Evolutionary conservation across 495 filamentous ascomycete species (phyloP).

Genomic region (Penicillium daleae): DNA sequence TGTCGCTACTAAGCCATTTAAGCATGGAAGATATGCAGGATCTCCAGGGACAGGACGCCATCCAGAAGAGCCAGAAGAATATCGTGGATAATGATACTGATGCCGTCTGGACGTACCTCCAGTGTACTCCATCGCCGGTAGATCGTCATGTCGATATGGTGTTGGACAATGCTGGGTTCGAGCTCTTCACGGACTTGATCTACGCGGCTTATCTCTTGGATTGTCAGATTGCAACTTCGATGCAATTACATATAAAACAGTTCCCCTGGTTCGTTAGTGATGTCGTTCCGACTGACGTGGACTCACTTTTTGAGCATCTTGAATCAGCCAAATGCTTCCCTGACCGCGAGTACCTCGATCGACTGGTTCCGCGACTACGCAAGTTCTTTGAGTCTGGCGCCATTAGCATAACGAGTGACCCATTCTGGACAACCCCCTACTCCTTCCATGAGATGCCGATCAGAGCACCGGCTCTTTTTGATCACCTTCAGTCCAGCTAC

Average conservation of each 20-base stretch:
- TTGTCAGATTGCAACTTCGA: conserved; percentile 11
- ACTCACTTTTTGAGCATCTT: conserved; percentile 67
- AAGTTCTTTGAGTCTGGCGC: conserved; percentile 68
- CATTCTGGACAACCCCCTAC: conserved; percentile 76
- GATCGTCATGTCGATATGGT: conserved; percentile 73
- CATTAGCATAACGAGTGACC: conserved; percentile 67
- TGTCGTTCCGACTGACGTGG: conserved; percentile 75
- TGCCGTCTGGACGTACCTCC: conserved; percentile 60
- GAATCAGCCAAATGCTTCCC: conserved; percentile 67
- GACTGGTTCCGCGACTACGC: conserved; percentile 71
- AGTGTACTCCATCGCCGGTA: conserved; percentile 43
- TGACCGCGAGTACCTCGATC: conserved; percentile 57
- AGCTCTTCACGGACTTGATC: conserved; percentile 83
- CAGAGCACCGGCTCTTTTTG: conserved; percentile 57
- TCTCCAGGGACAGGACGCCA: conserved; percentile 75
- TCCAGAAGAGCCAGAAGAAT: conserved; percentile 74
- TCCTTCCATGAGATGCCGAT: conserved; percentile 76
- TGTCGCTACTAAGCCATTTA: conserved; percentile 77
- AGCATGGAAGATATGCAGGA: conserved; percentile 87
- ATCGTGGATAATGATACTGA: conserved; percentile 76
- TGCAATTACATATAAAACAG: conserved; percentile 79
- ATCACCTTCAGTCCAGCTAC: conserved; percentile 71
- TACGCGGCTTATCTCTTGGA: conserved; percentile 79
- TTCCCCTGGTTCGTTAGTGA: conserved; percentile 92
- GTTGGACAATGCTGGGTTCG: conserved; percentile 87